A percentile compares a stretch with the other conserved stretches of the same genome.
Conservation (phyloP, 1,139 yeast genomes). For the Pneumocystis canis region DNA sequence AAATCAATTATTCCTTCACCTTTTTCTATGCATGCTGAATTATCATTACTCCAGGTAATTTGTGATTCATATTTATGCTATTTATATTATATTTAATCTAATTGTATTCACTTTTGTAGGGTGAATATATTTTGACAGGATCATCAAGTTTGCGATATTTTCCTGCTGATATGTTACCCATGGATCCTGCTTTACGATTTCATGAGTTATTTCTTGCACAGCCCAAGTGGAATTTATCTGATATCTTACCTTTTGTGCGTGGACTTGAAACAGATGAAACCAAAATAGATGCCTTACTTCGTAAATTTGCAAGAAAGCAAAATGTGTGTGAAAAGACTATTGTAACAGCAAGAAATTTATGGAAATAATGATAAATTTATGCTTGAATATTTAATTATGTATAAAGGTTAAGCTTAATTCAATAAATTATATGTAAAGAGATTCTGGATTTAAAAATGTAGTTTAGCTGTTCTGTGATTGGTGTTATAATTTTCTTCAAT, state of each 20-base stretch:
- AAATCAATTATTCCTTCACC: neutral
- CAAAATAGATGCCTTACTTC: neutral
- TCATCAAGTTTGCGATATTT: neutral
- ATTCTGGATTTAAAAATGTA: neutral
- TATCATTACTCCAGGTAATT: neutral
- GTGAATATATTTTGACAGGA: neutral
- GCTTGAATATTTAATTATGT: neutral
- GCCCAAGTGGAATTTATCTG: neutral
- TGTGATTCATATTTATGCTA: neutral
- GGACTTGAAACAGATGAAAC: neutral
- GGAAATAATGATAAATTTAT: neutral
- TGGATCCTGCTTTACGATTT: neutral
- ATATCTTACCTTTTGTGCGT: neutral
- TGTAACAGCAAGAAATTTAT: neutral
- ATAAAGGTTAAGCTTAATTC: neutral
- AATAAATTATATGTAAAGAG: too few relatives aligned
- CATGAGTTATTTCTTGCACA: neutral
- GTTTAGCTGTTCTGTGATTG: neutral
- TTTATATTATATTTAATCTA: neutral
- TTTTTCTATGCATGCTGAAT: neutral
- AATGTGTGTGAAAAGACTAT: neutral
- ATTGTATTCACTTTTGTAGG: neutral
- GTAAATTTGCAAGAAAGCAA: neutral
- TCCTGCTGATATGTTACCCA: neutral
- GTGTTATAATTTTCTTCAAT: neutral